phyloP scores from a whole-genome alignment of 305 asterid genomes.

The Vinca major region DNA sequence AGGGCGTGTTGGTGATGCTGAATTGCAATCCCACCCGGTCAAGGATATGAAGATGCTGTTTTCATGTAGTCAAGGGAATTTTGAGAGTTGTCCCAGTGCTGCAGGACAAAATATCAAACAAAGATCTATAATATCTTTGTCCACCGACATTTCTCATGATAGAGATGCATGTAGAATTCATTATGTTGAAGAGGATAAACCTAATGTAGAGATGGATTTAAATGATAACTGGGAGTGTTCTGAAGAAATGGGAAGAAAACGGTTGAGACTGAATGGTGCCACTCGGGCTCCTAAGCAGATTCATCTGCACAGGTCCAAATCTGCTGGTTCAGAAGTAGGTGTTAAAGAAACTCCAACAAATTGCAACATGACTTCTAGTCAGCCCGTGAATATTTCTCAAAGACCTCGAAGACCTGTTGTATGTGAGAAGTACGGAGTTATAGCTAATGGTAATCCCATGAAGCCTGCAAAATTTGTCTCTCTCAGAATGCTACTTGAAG shows the following conservation, averaged over 20 bases:
- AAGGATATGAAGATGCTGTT: conserved; percentile 22
- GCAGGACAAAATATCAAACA: conserved; percentile 8
- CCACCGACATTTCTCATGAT: conserved; percentile 19
- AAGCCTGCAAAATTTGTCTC: conserved; percentile 42
- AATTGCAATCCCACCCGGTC: conserved; percentile 17
- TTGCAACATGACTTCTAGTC: conserved; percentile 20
- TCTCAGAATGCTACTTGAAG: conserved; percentile 32
- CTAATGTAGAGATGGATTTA: conserved; percentile 22
- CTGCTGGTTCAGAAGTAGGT: conserved; percentile 23
- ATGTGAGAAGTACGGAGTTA: conserved; percentile 50
- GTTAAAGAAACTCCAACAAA: conserved; percentile 22
- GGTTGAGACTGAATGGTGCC: conserved; percentile 25
- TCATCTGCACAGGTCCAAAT: conserved; percentile 16
- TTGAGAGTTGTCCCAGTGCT: conserved; percentile 9
- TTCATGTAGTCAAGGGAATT: conserved; percentile 24
- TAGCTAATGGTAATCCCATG: conserved; percentile 39
- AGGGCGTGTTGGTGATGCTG: conserved; percentile 26
- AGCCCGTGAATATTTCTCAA: conserved; percentile 19
- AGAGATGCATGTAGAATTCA: conserved; percentile 19
- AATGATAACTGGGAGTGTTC: conserved; percentile 17
- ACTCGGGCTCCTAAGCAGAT: conserved; percentile 21
- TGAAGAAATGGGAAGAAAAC: conserved; percentile 30
- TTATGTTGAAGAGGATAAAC: conserved; percentile 23
- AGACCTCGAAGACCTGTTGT: conserved; percentile 39
- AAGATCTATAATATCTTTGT: conserved; percentile 23